Evolutionary conservation across 352 stramenopile genomes (phyloP).

Genomic region (Globisporangium parvum): DNA sequence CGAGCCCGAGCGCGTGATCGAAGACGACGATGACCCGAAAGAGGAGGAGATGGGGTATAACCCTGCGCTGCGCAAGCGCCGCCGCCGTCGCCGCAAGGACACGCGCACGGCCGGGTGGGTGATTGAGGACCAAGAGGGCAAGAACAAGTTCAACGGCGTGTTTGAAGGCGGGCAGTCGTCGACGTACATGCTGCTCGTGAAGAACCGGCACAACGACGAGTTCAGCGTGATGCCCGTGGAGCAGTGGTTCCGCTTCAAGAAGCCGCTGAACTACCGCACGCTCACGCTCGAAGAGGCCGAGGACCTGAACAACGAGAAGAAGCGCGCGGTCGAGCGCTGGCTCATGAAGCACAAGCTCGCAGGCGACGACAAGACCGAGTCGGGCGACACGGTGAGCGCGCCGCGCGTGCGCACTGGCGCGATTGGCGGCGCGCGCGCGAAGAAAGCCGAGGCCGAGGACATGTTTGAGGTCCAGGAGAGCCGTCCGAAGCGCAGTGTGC

Average conservation of each 20-base stretch:
- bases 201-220: constrained; percentile 85
- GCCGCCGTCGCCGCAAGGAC: constrained; percentile 68
- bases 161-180: constrained; percentile 80
- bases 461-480: constrained; percentile 62
- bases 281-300: constrained; percentile 81
- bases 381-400: constrained; percentile 48
- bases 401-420: constrained; percentile 61
- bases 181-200: constrained; percentile 84
- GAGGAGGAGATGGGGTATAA: constrained; percentile 77
- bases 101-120: constrained; percentile 75
- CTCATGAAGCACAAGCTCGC: constrained; percentile 87
- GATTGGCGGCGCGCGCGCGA: constrained; percentile 16
- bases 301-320: constrained; percentile 87
- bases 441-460: constrained; percentile 45
- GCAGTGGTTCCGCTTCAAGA: constrained; percentile 89
- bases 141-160: constrained; percentile 80
- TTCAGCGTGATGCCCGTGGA: constrained; percentile 85
- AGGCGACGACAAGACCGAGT: constrained; percentile 59
- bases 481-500: constrained; percentile 39
- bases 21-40: constrained; percentile 79
- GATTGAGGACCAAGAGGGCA: constrained; percentile 76
- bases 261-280: constrained; percentile 79
- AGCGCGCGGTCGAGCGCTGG: constrained; percentile 81
- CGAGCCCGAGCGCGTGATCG: constrained; percentile 63
- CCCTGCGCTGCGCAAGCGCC: constrained; percentile 65